These are phyloP conservation scores for Neurospora hispaniola DNA, from an alignment of 495 filamentous ascomycete species.

Conservation along the genomic window DNA sequence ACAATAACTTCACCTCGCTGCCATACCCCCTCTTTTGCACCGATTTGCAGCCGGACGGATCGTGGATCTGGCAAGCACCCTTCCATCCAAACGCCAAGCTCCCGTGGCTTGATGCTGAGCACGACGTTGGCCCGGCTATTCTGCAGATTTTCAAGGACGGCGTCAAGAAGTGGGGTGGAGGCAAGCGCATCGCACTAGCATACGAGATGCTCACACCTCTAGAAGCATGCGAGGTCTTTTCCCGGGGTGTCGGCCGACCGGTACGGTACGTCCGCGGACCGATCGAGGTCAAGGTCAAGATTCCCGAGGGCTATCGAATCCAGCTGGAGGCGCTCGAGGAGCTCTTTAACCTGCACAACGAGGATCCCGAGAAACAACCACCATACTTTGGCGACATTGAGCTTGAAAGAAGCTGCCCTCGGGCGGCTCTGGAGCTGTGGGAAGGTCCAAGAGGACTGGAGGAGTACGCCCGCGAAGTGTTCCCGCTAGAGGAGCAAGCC, in stretches of 20 bases:
- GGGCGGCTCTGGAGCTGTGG: slow-evolving; percentile 71
- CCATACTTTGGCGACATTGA: slow-evolving; percentile 44
- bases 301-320: slow-evolving; percentile 81
- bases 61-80: slow-evolving; percentile 88
- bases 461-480: slow-evolving; percentile 92
- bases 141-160: slow-evolving; percentile 96
- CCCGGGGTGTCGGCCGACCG: slow-evolving; percentile 61
- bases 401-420: slow-evolving; percentile 51
- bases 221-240: slow-evolving; percentile 73
- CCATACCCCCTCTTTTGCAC: slow-evolving; percentile 91
- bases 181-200: slow-evolving; percentile 84
- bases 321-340: slow-evolving; percentile 68
- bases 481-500: slow-evolving; percentile 84
- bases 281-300: slow-evolving; percentile 75
- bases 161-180: slow-evolving; percentile 74
- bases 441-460: slow-evolving; percentile 84
- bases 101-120: slow-evolving; percentile 96
- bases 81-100: slow-evolving; percentile 81
- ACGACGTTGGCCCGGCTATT: slow-evolving; percentile 90
- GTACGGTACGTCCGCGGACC: slow-evolving; percentile 67
- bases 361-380: slow-evolving; percentile 42
- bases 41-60: slow-evolving; percentile 71
- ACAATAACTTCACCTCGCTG: slow-evolving; percentile 95
- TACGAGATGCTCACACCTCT: slow-evolving; percentile 80
- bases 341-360: slow-evolving; percentile 47